Evolutionary conservation across 352 stramenopile genomes (phyloP), one percentile per base, ranked within the genome.

Genomic region (Phytophthora syringae): DNA sequence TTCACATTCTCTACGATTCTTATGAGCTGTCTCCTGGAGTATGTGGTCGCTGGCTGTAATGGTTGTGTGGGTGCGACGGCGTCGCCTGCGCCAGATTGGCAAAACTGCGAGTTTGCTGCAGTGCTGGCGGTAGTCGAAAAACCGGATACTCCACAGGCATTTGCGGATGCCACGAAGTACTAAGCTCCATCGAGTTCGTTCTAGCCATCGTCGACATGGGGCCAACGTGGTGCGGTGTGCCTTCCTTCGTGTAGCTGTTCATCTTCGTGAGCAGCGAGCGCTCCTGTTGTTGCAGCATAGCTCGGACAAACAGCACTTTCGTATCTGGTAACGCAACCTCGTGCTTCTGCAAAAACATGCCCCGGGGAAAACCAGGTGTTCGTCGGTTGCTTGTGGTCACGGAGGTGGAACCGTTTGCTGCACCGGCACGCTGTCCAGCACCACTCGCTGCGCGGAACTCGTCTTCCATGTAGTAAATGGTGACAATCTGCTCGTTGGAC

Each of bases 261-360:
- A 81, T 83, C 57, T 89, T 87, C 2, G 86, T 88, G 10, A 91
- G 72, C 28, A 92, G 60, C 32, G 84, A 89, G 2, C 84, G 83
- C 52, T 95, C 86, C 53, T 93, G 86, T 57, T 95, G 88, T 60
- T 96, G 86, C 21, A 96, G 71, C 86, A 95, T 96, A 1, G 87
- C 88, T 27, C 81, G 80, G 16, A 96, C 74, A 50, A 94, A 96
- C 20, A 94, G 48, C 20, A 92, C 75, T 56, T 93, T 91, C 22
- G 76, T 88, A 32, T 89, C 80, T 21, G 88, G 85, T 10, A 96
- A 39, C 37, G 77, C 71, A 37, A 96, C 82, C 34, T 81, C 72
- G 52, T 93, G 84, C 52, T 93, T 94, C 27, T 86, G 81, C 30
- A 96, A 59, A n/a, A 86, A 63, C 81, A 96, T 94, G 25, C 84